Conservation (phyloP, 257 asterid species). For the Jasminum sambac region DNA sequence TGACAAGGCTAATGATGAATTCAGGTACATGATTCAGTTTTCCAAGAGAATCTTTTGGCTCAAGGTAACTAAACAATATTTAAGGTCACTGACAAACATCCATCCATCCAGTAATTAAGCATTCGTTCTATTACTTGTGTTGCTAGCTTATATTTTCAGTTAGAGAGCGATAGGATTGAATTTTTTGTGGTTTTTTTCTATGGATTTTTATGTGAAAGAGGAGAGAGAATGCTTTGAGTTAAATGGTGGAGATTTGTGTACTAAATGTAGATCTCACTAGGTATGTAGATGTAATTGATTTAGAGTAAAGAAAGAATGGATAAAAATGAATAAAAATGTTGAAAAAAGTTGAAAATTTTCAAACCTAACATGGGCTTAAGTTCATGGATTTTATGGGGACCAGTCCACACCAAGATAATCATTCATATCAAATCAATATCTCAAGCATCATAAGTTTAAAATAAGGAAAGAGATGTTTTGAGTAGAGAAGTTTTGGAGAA, state of each 20-base stretch:
- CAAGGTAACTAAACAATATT: background rate
- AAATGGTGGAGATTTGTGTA: no score
- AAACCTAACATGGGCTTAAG: no score
- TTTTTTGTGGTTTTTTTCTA: no score
- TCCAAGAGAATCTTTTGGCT: background rate
- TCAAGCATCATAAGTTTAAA: background rate
- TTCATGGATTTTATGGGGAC: background rate
- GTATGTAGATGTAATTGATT: no score
- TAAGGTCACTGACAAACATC: background rate
- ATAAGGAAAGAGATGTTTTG: background rate
- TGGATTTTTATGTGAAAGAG: no score
- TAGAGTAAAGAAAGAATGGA: no score
- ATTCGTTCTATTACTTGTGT: background rate
- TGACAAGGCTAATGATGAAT: constrained; percentile 71
- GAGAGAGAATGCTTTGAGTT: no score
- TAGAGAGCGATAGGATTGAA: no score
- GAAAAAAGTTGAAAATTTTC: no score
- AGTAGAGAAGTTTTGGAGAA: background rate
- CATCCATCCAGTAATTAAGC: background rate
- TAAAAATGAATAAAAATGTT: no score
- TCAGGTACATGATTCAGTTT: constrained; percentile 50
- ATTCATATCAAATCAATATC: background rate
- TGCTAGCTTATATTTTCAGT: background rate
- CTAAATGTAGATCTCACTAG: no score
- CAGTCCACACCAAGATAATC: background rate